phyloP scores from a whole-genome alignment of 306 rosid genomes.

The Neltuma alba region DNA sequence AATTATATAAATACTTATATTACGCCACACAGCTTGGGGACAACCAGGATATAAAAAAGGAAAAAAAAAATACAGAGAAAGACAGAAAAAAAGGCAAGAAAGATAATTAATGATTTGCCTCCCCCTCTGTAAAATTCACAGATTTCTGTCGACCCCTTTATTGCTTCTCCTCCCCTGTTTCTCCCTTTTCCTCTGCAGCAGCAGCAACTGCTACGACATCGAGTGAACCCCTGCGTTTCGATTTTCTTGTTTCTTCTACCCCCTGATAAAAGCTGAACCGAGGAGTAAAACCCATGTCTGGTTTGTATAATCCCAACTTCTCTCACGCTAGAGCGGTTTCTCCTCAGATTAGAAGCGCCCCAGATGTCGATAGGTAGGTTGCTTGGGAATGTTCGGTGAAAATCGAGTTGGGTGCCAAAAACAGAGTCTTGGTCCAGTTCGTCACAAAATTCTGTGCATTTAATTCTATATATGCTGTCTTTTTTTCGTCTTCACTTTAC shows the following conservation, averaged over 20 bases:
- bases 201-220: slow-evolving; percentile 42
- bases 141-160: slow-evolving; percentile 51
- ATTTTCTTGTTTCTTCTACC: slow-evolving; percentile 54
- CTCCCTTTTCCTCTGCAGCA: slow-evolving; percentile 64
- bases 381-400: slow-evolving; percentile 15
- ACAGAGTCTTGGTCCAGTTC: background rate
- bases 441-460: slow-evolving; percentile 28
- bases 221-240: slow-evolving; percentile 55
- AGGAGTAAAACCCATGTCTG: slow-evolving; percentile 63
- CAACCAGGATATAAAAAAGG: slow-evolving; percentile 19
- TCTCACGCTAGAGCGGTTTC: slow-evolving; percentile 98
- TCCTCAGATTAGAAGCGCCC: slow-evolving; percentile 84
- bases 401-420: slow-evolving; percentile 19
- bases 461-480: slow-evolving; percentile 41
- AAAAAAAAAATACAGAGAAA: slow-evolving; percentile 26
- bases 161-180: slow-evolving; percentile 58
- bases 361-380: slow-evolving; percentile 80
- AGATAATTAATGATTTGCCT: slow-evolving; percentile 43
- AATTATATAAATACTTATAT: background rate
- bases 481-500: background rate
- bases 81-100: slow-evolving; percentile 20
- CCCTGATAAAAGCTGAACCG: slow-evolving; percentile 41
- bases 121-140: slow-evolving; percentile 53
- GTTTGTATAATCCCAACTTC: slow-evolving; percentile 91
- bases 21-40: slow-evolving; percentile 22